These are phyloP conservation scores for Datura wrightii DNA, from an alignment of 257 asterid species.

Conservation along the genomic window DNA sequence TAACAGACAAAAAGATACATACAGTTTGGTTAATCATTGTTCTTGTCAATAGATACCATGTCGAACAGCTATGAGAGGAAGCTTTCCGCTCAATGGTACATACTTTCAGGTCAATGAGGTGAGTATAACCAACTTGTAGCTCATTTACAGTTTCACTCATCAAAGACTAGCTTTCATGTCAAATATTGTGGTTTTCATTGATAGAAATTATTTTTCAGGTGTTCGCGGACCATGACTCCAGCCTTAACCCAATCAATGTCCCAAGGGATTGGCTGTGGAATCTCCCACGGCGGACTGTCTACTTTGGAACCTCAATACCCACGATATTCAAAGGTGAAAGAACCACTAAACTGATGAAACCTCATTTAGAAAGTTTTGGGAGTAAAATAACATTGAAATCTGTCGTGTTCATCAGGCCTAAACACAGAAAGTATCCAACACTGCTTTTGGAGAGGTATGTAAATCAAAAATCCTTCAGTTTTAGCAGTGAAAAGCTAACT, in stretches of 20 bases:
- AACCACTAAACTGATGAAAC: constrained; percentile 23
- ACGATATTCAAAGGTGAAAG: constrained; percentile 85
- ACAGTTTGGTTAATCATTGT: neutral
- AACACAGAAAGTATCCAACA: constrained; percentile 78
- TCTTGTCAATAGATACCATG: constrained; percentile 78
- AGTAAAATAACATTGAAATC: constrained; percentile 34
- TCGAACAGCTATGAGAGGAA: constrained; percentile 99
- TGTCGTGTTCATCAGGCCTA: constrained; percentile 62
- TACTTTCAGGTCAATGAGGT: constrained; percentile 99
- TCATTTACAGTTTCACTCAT: constrained; percentile 28
- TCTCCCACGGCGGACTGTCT: constrained; percentile 85
- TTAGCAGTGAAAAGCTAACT: neutral
- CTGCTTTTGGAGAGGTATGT: constrained; percentile 97
- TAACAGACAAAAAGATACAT: constrained; percentile 28
- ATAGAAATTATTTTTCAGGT: constrained; percentile 57
- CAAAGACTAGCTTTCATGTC: constrained; percentile 18
- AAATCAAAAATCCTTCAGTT: constrained; percentile 14
- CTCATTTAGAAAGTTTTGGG: constrained; percentile 27
- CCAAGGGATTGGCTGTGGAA: constrained; percentile 94
- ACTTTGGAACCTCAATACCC: constrained; percentile 94
- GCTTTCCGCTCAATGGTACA: constrained; percentile 98
- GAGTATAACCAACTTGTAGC: constrained; percentile 33
- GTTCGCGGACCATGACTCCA: constrained; percentile 92
- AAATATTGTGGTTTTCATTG: constrained; percentile 32
- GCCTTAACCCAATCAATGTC: constrained; percentile 76